These are phyloP conservation scores for Epichloe sp. DNA, from an alignment of 2,329 filamentous ascomycete species.

Conservation along the genomic window DNA sequence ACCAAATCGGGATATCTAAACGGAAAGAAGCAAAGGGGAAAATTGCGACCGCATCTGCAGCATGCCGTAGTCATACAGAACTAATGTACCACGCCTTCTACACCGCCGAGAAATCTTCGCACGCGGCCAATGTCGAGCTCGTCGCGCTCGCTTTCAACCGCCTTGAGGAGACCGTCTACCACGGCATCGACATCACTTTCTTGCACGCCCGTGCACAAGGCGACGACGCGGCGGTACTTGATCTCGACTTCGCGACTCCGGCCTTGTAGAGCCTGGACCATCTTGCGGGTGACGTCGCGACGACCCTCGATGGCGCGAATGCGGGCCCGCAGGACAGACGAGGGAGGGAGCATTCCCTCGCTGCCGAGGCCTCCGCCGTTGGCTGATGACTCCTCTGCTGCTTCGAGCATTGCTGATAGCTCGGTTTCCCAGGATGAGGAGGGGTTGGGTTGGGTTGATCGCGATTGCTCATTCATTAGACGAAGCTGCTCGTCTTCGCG, in stretches of 20 bases:
- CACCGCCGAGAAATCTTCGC: slow-evolving; percentile 64
- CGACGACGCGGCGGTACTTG: slow-evolving; percentile 80
- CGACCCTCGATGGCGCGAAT: slow-evolving; percentile 58
- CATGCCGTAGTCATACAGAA: slow-evolving; percentile 5
- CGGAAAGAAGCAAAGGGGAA: background rate
- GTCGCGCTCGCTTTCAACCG: slow-evolving; percentile 75
- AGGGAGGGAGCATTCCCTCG: slow-evolving; percentile 39
- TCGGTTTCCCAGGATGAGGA: slow-evolving; percentile 41
- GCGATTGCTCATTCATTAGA: slow-evolving; percentile 27
- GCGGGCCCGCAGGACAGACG: slow-evolving; percentile 50
- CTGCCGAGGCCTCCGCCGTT: slow-evolving; percentile 23
- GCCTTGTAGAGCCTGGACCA: slow-evolving; percentile 59
- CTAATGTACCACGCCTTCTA: slow-evolving; percentile 48
- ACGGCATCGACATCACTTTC: slow-evolving; percentile 70
- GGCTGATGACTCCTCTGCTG: slow-evolving; percentile 23
- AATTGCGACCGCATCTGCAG: background rate
- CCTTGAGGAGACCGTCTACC: slow-evolving; percentile 66
- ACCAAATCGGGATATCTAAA: slow-evolving; percentile 1
- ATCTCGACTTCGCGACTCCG: slow-evolving; percentile 73
- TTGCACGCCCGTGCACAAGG: slow-evolving; percentile 68
- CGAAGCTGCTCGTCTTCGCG: slow-evolving; percentile 54
- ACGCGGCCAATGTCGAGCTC: slow-evolving; percentile 67
- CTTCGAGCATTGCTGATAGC: slow-evolving; percentile 32
- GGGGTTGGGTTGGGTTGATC: slow-evolving; percentile 29
- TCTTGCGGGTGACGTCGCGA: slow-evolving; percentile 52